Percentiles rank a stretch among this genome's conserved stretches.
phyloP scores from a whole-genome alignment of 768 basidiomycete species.

The Boletus reticulatus region DNA sequence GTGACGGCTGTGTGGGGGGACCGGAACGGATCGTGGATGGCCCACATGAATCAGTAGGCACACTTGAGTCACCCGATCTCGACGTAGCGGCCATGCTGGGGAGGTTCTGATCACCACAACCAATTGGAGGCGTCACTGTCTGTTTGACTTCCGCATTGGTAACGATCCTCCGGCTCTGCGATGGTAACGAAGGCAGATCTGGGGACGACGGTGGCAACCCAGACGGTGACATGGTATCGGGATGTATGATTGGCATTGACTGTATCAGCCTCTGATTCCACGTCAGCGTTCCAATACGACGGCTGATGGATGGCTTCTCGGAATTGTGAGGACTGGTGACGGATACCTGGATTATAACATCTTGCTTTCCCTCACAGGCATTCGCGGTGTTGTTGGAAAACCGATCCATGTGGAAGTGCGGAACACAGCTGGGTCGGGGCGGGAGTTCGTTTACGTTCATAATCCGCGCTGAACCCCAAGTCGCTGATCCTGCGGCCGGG shows the following conservation, averaged over 20 bases:
- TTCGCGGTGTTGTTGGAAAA: not conserved
- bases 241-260: not conserved
- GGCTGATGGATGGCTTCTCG: not conserved
- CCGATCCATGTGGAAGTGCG: not conserved
- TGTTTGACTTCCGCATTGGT: not conserved
- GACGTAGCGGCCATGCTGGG: no score
- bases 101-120: not conserved
- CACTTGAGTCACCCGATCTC: no score
- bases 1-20: not conserved
- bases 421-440: slow-evolving; percentile 1
- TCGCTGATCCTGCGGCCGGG: not conserved
- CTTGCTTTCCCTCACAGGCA: not conserved
- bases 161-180: slow-evolving; percentile 1
- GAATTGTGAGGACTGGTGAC: not conserved
- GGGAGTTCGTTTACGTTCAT: not conserved
- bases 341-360: not conserved
- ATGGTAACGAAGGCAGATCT: slow-evolving; percentile 3
- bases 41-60: not conserved
- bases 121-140: no score
- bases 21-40: not conserved
- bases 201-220: not conserved
- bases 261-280: not conserved
- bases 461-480: not conserved
- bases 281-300: not conserved
- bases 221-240: not conserved